Base-by-base conservation (phyloP, 257 asterid genomes). In the Leptodermis oblonga region DNA sequence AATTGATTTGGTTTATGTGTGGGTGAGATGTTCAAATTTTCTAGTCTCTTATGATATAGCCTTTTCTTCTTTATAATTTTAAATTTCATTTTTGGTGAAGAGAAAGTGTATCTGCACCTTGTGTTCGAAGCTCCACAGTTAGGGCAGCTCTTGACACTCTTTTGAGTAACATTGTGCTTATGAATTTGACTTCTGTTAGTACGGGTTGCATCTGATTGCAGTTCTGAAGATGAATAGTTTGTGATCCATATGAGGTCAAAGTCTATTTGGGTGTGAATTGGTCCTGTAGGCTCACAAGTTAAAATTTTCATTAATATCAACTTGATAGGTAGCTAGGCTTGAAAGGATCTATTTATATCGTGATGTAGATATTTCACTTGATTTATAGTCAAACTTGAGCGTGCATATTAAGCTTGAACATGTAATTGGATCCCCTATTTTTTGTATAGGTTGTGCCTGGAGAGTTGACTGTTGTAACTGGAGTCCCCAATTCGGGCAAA, bases 401-500 rank as follows among this genome's bases (percentile, higher is more conserved):
- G 12, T 54, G 30, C 37, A 28, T 30, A 37, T 33, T 23, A 33
- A 62, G 64, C 33, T n/a, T 52, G 25, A 8, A 25, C 20, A 17
- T 34, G n/a, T 49, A 34, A 56, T 64, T 62, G 53, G 34, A 41
- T 65, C 53, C 73, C n/a, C 12, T 43, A 59, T 48, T 67, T 30
- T 59, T 71, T 63, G 67, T 10, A 71, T 88, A 94, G 99, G 95
- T 91, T 74, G 95, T 94, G 69, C 99, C 97, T 1, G 99, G 99
- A 54, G 99, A 94, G 81, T 76, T 94, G 81, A 91, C 97, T 61
- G 74, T 94, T 70, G 92, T 94, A 60, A 91, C 99, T 30, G 99
- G 99, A 72, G 96, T 94, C 71, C 99, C 99, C 28, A 94, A 94
- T 86, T 94, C 99, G 14, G 99, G 97, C 74, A 94, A 94, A 91